phyloP scores from a whole-genome alignment of 2,329 filamentous ascomycete genomes.

The Thelonectria discophora region DNA sequence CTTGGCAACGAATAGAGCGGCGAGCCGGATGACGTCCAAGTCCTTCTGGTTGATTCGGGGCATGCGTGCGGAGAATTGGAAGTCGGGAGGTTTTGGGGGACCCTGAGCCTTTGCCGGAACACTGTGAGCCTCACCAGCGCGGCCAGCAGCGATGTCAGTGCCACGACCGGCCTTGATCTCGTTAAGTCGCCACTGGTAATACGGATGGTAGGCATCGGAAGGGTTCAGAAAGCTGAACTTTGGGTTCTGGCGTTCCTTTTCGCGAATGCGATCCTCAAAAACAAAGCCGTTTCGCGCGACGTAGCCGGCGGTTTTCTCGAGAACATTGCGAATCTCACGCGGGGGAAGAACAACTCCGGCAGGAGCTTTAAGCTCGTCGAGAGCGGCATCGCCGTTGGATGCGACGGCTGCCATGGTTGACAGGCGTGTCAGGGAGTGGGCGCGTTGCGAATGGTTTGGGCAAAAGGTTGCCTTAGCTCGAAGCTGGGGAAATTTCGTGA shows the following conservation, averaged over 20 bases:
- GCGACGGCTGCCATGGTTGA: conserved; percentile 46
- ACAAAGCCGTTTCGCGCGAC: conserved; percentile 74
- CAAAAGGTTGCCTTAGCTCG: neutral
- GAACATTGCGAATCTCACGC: conserved; percentile 81
- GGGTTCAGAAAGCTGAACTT: conserved; percentile 89
- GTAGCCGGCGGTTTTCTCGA: conserved; percentile 96
- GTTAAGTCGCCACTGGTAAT: conserved; percentile 88
- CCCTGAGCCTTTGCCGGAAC: conserved; percentile 75
- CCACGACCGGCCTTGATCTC: conserved; percentile 88
- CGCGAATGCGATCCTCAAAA: conserved; percentile 85
- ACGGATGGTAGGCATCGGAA: conserved; percentile 85
- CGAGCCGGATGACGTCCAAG: conserved; percentile 76
- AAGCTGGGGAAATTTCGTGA: conserved; percentile 40
- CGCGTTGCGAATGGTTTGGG: conserved; percentile 15
- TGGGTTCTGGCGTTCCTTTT: conserved; percentile 84
- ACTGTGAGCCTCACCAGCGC: conserved; percentile 68
- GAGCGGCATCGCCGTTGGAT: conserved; percentile 63
- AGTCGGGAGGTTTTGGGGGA: conserved; percentile 84
- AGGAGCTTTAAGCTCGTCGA: conserved; percentile 80
- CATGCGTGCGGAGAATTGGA: conserved; percentile 95
- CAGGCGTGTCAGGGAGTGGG: conserved; percentile 9
- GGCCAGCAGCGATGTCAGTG: conserved; percentile 79
- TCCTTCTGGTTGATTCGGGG: conserved; percentile 97
- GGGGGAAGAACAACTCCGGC: conserved; percentile 88
- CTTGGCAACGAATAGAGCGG: conserved; percentile 90